Percentiles rank a stretch among this genome's conserved stretches.
Evolutionary conservation across 2,329 filamentous ascomycete genomes (phyloP).

Genomic region (Cladosporium sp.): DNA sequence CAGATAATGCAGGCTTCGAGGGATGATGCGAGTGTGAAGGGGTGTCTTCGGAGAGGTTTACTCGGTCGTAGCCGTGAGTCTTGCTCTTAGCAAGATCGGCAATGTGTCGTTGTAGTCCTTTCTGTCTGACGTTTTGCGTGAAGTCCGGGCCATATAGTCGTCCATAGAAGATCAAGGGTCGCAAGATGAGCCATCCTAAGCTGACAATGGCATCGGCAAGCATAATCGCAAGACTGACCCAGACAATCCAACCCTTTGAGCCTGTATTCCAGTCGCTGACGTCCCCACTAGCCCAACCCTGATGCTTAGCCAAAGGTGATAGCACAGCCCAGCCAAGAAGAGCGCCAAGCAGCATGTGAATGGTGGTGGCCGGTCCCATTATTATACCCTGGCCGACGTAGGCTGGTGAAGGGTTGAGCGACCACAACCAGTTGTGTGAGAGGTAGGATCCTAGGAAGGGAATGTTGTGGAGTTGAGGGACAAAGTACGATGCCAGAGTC

Average conservation of each 20-base stretch:
- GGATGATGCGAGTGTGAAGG: slow-evolving; percentile 15
- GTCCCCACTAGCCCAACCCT: slow-evolving; percentile 83
- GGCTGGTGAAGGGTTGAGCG: slow-evolving; percentile 90
- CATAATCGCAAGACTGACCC: slow-evolving; percentile 96
- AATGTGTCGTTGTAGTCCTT: slow-evolving; percentile 30
- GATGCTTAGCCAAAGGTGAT: slow-evolving; percentile 79
- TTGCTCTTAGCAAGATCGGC: slow-evolving; percentile 30
- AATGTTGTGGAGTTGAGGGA: slow-evolving; percentile 78
- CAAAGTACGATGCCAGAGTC: slow-evolving; percentile 84
- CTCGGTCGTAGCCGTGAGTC: slow-evolving; percentile 37
- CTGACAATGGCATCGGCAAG: slow-evolving; percentile 87
- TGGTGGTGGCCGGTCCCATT: slow-evolving; percentile 91
- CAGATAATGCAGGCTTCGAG: neutral
- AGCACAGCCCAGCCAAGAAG: slow-evolving; percentile 85
- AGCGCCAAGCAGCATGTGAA: slow-evolving; percentile 92
- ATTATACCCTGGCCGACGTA: slow-evolving; percentile 98
- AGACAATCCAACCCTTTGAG: slow-evolving; percentile 98
- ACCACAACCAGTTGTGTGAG: slow-evolving; percentile 85
- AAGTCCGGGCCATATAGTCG: slow-evolving; percentile 35
- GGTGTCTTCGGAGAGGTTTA: slow-evolving; percentile 23
- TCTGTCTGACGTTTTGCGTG: slow-evolving; percentile 23
- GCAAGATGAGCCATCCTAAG: slow-evolving; percentile 70
- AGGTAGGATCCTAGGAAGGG: slow-evolving; percentile 76
- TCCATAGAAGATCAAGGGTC: slow-evolving; percentile 54
- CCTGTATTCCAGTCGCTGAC: slow-evolving; percentile 87